A percentile compares a stretch with the other conserved stretches of the same genome.
phyloP scores from a whole-genome alignment of 331 rosid genomes.

The Stylosanthes scabra region DNA sequence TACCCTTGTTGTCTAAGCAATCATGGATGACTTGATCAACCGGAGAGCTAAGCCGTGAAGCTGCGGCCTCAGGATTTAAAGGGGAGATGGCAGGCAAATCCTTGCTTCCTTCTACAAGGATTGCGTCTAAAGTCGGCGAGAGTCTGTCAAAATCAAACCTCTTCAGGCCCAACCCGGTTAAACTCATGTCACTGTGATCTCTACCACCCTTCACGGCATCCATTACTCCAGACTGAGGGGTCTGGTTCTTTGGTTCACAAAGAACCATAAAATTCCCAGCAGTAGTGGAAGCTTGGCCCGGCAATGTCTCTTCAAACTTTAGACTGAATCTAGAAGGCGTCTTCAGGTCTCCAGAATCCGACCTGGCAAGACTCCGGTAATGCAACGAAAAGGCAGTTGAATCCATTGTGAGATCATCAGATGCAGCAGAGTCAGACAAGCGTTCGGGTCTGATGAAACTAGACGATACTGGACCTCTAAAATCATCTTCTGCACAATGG shows the following conservation, averaged over 20 bases:
- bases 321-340: conserved; percentile 66
- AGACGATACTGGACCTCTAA: conserved; percentile 84
- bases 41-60: conserved; percentile 24
- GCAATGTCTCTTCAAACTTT: conserved; percentile 58
- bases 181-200: conserved; percentile 82
- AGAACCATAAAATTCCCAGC: conserved; percentile 75
- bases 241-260: conserved; percentile 52
- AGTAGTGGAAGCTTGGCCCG: conserved; percentile 45
- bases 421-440: conserved; percentile 70
- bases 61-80: conserved; percentile 22
- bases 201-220: conserved; percentile 50
- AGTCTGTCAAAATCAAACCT: conserved; percentile 59
- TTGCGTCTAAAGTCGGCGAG: conserved; percentile 65
- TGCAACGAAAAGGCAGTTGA: conserved; percentile 92
- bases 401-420: conserved; percentile 90
- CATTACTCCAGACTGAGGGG: conserved; percentile 36
- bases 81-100: conserved; percentile 48
- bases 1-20: conserved; percentile 17
- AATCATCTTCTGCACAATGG: conserved; percentile 66
- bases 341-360: conserved; percentile 77
- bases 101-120: conserved; percentile 65
- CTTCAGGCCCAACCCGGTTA: conserved; percentile 58
- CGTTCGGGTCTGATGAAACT: conserved; percentile 78
- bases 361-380: conserved; percentile 82
- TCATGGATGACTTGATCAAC: conserved; percentile 14